Evolutionary conservation across 2,329 filamentous ascomycete genomes (phyloP).

Genomic region (Penicillium sp.): DNA sequence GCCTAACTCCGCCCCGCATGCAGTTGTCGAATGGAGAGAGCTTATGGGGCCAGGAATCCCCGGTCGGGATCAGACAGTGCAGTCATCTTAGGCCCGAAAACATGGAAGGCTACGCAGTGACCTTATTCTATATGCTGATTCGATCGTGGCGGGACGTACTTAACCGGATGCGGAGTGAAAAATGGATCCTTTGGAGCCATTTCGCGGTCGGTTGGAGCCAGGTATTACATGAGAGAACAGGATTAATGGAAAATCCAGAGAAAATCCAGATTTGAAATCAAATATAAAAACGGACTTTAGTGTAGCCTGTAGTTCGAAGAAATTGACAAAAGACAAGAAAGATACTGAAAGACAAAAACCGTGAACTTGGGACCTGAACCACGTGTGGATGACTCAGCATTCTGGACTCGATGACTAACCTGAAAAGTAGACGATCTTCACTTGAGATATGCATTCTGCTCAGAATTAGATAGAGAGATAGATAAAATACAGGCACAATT

Average conservation of each 20-base stretch:
- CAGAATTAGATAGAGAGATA: neutral
- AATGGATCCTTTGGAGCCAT: neutral
- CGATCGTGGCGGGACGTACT: conserved; percentile 1
- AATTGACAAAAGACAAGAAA: neutral
- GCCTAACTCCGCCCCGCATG: conserved; percentile 17
- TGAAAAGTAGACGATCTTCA: neutral
- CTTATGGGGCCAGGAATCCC: neutral
- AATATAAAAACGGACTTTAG: neutral
- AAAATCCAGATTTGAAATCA: neutral
- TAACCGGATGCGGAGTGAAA: conserved; percentile 13
- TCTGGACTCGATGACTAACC: neutral
- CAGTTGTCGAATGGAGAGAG: conserved; percentile 14
- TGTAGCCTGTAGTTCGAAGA: too few species aligned
- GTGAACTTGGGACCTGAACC: neutral
- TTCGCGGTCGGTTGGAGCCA: neutral
- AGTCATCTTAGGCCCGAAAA: conserved; percentile 13
- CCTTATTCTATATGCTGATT: conserved; percentile 5
- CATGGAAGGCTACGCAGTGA: conserved; percentile 12
- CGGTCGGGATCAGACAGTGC: conserved; percentile 9
- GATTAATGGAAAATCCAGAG: neutral
- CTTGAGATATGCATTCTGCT: neutral
- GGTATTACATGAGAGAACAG: neutral
- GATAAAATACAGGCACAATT: neutral
- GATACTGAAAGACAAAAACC: neutral
- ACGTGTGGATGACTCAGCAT: conserved; percentile 4